phyloP scores from a whole-genome alignment of 257 asterid species.

The Solanum bulbocastanum region DNA sequence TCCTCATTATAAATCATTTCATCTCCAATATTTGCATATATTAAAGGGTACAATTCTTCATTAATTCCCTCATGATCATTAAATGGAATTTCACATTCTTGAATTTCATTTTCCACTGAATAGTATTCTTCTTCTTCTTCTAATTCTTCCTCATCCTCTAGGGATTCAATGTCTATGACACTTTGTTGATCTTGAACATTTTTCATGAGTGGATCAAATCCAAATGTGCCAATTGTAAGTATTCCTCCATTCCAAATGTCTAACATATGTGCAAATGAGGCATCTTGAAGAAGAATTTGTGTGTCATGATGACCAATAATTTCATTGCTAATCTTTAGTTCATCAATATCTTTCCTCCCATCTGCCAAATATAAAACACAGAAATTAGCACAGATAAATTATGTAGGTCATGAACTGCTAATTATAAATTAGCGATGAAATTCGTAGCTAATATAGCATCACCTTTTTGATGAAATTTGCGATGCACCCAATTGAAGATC shows the following conservation, averaged over 20 bases:
- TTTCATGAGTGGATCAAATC: slow-evolving; percentile 21
- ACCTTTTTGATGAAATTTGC: slow-evolving; percentile 50
- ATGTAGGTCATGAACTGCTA: neutral
- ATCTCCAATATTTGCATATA: neutral
- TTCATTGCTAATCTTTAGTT: neutral
- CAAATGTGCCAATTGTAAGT: slow-evolving; percentile 60
- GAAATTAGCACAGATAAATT: neutral
- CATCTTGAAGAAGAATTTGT: slow-evolving; percentile 13
- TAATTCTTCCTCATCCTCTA: neutral
- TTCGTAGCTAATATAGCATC: neutral
- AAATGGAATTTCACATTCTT: neutral
- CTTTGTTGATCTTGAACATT: neutral
- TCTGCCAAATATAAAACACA: neutral
- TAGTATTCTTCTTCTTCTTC: neutral
- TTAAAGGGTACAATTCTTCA: slow-evolving; percentile 18
- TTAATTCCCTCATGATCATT: neutral
- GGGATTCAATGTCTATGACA: neutral
- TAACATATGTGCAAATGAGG: slow-evolving; percentile 7
- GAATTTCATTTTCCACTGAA: neutral
- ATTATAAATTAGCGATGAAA: neutral
- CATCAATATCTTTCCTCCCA: slow-evolving; percentile 19
- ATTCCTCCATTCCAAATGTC: slow-evolving; percentile 45
- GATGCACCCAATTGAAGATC: slow-evolving; percentile 88
- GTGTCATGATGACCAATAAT: neutral
- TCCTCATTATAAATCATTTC: neutral